Conservation (phyloP, 2,329 filamentous ascomycete genomes). For the Penicillium sp. region DNA sequence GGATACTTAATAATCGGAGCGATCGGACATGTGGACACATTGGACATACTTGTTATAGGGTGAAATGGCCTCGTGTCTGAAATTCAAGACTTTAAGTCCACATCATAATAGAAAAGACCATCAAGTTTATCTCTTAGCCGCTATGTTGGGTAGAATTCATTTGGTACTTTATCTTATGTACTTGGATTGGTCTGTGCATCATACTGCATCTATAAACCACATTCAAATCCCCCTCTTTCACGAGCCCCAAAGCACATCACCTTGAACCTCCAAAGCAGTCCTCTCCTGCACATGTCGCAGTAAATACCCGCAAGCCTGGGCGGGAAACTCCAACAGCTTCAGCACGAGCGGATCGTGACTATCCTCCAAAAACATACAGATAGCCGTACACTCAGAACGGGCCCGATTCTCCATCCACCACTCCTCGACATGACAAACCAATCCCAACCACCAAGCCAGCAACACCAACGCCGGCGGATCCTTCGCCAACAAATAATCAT, state of each 20-base stretch:
- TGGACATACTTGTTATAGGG: background rate
- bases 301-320: constrained; percentile 35
- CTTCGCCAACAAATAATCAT: constrained; percentile 30
- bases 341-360: constrained; percentile 31
- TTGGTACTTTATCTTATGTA: too few relatives aligned
- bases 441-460: constrained; percentile 38
- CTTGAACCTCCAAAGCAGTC: constrained; percentile 5
- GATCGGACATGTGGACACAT: constrained; percentile 5
- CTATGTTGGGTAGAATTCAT: too few relatives aligned
- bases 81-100: background rate
- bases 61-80: background rate
- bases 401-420: constrained; percentile 37
- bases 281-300: constrained; percentile 28
- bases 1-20: constrained; percentile 17
- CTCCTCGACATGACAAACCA: constrained; percentile 27
- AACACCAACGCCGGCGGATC: constrained; percentile 36
- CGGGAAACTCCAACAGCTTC: constrained; percentile 36
- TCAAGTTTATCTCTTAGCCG: background rate
- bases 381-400: constrained; percentile 38
- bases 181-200: background rate
- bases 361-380: constrained; percentile 40
- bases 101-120: background rate
- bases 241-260: constrained; percentile 6
- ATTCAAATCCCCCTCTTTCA: background rate
- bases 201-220: background rate